These are phyloP conservation scores for Acer saccharum DNA, from an alignment of 345 rosid species.

Conservation along the genomic window DNA sequence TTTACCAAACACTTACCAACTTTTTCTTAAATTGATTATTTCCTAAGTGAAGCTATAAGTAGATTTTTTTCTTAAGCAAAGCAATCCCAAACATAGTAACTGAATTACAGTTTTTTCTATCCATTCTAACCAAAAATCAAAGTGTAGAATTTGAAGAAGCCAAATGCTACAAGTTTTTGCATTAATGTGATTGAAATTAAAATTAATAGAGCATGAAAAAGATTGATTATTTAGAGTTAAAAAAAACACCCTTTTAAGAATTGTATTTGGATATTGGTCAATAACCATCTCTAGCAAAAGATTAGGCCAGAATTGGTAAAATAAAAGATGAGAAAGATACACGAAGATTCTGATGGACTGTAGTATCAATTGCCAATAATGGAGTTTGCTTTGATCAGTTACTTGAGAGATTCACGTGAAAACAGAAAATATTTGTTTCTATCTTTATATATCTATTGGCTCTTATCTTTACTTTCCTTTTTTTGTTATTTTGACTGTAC, in stretches of 20 bases:
- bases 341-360: neutral
- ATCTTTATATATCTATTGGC: neutral
- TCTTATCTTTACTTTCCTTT: neutral
- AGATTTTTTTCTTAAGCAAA: no score
- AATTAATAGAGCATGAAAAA: neutral
- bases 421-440: neutral
- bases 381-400: neutral
- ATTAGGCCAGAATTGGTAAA: neutral
- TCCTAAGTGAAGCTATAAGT: no score
- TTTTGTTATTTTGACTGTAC: no score
- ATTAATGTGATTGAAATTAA: neutral
- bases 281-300: neutral
- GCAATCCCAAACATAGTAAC: no score
- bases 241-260: neutral
- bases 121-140: no score
- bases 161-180: no score
- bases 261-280: neutral
- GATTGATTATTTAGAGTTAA: neutral
- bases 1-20: no score
- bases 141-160: neutral
- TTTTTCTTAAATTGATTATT: no score
- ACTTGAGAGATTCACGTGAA: neutral
- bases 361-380: neutral
- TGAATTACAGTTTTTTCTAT: no score
- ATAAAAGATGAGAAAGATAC: neutral